phyloP scores from a whole-genome alignment of 1,284 basidiomycete genomes.

The Anthracocystis setariae region DNA sequence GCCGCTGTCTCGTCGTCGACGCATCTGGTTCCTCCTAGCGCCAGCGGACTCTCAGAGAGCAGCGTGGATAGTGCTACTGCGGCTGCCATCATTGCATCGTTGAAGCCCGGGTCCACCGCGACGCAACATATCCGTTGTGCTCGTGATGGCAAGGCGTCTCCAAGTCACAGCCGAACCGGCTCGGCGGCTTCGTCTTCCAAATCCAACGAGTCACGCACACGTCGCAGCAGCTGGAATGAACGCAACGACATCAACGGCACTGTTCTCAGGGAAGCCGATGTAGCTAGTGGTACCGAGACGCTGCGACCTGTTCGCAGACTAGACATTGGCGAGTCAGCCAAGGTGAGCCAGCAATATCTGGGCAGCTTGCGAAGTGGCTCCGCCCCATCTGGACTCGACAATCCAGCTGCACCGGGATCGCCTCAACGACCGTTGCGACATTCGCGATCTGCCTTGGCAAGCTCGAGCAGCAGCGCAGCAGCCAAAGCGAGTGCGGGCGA shows the following conservation, averaged over 20 bases:
- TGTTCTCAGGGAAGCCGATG: slow-evolving; percentile 79
- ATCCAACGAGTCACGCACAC: slow-evolving; percentile 18
- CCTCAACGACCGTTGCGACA: slow-evolving; percentile 27
- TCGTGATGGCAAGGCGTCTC: slow-evolving; percentile 44
- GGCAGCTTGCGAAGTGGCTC: slow-evolving; percentile 69
- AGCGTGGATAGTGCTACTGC: slow-evolving; percentile 42
- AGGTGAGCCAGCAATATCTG: slow-evolving; percentile 81
- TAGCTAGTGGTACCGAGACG: slow-evolving; percentile 76
- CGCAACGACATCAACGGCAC: slow-evolving; percentile 78
- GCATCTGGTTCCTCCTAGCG: slow-evolving; percentile 34
- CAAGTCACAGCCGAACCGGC: slow-evolving; percentile 33
- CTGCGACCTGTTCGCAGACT: slow-evolving; percentile 92
- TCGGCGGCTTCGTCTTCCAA: slow-evolving; percentile 30
- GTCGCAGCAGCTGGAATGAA: slow-evolving; percentile 69
- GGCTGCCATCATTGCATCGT: slow-evolving; percentile 40
- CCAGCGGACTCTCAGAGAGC: slow-evolving; percentile 26
- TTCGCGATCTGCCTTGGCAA: slow-evolving; percentile 40
- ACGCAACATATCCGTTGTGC: slow-evolving; percentile 40
- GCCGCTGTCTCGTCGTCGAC: slow-evolving; percentile 21
- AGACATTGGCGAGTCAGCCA: slow-evolving; percentile 80
- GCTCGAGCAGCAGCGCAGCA: slow-evolving; percentile 25
- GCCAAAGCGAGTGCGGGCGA: slow-evolving; percentile 44
- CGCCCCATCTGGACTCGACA: slow-evolving; percentile 27
- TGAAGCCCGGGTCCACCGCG: slow-evolving; percentile 35
- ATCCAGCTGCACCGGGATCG: slow-evolving; percentile 4